phyloP scores from a whole-genome alignment of 2,329 filamentous ascomycete species.

The Botrytis fabae region DNA sequence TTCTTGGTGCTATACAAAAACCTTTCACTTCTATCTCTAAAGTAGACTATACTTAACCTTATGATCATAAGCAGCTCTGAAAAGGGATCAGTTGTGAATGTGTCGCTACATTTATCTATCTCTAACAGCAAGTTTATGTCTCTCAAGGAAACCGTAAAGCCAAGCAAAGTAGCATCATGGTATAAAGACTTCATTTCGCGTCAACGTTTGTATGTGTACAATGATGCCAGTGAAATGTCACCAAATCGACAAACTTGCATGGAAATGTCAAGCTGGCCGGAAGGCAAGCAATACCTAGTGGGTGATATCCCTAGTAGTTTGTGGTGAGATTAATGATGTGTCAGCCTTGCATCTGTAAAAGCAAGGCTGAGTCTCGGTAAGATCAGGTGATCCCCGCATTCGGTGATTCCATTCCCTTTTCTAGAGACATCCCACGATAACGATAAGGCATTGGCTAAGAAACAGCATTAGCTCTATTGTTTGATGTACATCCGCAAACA shows the following conservation, averaged over 20 bases:
- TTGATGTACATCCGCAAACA: not conserved
- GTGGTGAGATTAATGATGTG: not conserved
- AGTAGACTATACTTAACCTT: not conserved
- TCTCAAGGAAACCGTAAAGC: no score
- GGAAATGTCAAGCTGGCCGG: not conserved
- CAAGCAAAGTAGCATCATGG: not conserved
- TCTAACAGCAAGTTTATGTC: not conserved
- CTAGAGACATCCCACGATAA: not conserved
- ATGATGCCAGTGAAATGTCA: not conserved
- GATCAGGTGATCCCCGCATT: not conserved
- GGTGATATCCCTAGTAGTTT: not conserved
- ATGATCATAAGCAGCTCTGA: not conserved
- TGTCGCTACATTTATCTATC: not conserved
- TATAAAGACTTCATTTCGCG: not conserved
- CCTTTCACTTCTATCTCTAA: not conserved
- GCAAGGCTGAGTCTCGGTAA: not conserved
- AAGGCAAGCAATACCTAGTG: not conserved
- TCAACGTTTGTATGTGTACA: not conserved
- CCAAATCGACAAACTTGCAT: not conserved
- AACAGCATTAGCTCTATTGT: not conserved
- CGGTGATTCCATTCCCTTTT: not conserved
- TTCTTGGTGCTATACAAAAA: not conserved
- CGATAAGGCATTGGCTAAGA: not conserved
- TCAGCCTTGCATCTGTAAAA: slow-evolving; percentile 1
- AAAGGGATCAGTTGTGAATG: not conserved